These are phyloP conservation scores for Takashimella tepidaria DNA, from an alignment of 1,284 basidiomycete genomes.

Conservation along the genomic window DNA sequence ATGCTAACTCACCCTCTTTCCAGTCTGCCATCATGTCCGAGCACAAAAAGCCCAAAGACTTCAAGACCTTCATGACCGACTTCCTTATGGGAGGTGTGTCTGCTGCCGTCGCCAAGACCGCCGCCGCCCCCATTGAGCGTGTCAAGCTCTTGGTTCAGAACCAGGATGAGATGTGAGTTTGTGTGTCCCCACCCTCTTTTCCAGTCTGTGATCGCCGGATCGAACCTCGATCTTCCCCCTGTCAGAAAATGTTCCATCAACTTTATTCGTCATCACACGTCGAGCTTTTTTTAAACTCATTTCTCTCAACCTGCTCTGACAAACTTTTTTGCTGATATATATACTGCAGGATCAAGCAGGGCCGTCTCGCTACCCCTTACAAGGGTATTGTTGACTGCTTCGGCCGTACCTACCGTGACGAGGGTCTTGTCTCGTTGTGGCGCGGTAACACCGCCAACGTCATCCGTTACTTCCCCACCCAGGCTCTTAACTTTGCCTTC, in stretches of 20 bases:
- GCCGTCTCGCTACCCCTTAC: conserved; percentile 85
- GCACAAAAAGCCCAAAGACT: conserved; percentile 48
- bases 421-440: conserved; percentile 87
- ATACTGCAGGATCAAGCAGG: conserved; percentile 75
- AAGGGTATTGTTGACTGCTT: conserved; percentile 90
- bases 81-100: conserved; percentile 50
- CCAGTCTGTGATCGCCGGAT: too few species aligned
- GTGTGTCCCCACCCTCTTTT: conserved; percentile 13
- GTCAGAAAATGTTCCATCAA: too few species aligned
- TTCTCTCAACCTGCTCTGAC: conserved; percentile 2
- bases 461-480: conserved; percentile 96
- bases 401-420: conserved; percentile 77
- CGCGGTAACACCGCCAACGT: conserved; percentile 96
- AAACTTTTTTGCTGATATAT: conserved; percentile 25
- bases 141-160: conserved; percentile 97
- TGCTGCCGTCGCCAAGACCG: conserved; percentile 88
- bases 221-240: too few species aligned
- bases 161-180: conserved; percentile 57
- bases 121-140: conserved; percentile 97
- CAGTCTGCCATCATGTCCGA: conserved; percentile 32
- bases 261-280: conserved; percentile 4
- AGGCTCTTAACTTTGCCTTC: conserved; percentile 93
- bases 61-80: conserved; percentile 48
- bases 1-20: neutral
- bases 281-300: too few species aligned